These are phyloP conservation scores for Takakia lepidozioides DNA, from an alignment of 225 moss, liverwort and hornwort species.

Conservation along the genomic window DNA sequence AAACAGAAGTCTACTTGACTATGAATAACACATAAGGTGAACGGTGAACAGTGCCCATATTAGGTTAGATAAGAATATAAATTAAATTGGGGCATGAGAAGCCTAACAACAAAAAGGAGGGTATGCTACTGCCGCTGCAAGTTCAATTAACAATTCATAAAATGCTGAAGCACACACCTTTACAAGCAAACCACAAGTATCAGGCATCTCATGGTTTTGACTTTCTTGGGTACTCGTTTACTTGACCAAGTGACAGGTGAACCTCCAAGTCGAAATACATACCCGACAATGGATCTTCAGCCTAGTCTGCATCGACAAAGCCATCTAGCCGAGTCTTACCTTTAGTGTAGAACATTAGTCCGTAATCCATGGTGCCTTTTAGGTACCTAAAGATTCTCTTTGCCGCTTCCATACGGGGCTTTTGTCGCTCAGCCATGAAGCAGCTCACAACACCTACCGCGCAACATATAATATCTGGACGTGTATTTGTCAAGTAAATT, in stretches of 20 bases:
- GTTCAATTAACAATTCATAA: no score
- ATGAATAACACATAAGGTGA: no score
- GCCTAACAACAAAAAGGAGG: no score
- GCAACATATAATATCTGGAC: not conserved
- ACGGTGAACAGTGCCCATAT: no score
- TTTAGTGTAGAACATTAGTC: not conserved
- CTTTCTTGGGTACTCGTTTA: no score
- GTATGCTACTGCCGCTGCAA: no score
- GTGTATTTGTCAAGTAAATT: not conserved
- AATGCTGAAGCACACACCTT: conserved; percentile 42
- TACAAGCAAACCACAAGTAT: conserved; percentile 65
- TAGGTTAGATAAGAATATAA: no score
- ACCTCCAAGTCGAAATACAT: no score
- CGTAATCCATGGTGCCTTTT: not conserved
- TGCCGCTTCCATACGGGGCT: not conserved
- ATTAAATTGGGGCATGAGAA: no score
- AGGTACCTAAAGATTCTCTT: not conserved
- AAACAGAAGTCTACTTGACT: no score
- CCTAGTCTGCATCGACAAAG: not conserved
- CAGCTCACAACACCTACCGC: not conserved
- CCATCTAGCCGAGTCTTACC: not conserved
- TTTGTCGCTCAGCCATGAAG: not conserved
- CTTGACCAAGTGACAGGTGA: not conserved
- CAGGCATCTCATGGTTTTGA: conserved; percentile 80
- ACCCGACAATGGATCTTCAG: not conserved